Evolutionary conservation across 345 rosid genomes (phyloP), one percentile per base, ranked within the genome.

Genomic region (Corymbia maculata): DNA sequence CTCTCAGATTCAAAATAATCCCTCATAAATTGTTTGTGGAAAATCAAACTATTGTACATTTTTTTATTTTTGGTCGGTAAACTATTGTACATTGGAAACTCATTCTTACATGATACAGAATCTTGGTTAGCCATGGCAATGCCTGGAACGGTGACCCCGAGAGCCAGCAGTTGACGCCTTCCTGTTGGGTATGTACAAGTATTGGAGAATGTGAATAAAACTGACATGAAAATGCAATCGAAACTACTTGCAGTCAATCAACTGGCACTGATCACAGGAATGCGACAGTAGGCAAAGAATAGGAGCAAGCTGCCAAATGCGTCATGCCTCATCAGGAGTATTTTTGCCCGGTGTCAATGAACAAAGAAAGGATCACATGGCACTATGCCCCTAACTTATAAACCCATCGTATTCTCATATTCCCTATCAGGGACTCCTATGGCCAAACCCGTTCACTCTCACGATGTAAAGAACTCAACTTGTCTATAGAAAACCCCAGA

Each of bases 161-260:
- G 87, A 47, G 96, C 90, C 84, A 97, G 90, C 94, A 95, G 82
- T 88, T 92, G 91, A 87, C 99, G 97, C 89, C 97, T 95, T 90
- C 95, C 90, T 55, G 92, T 92, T 89, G 90, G 90, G 90, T 92
- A 98, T 95, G 94, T 55, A 88, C 85, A 82, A 64, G 80, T 17
- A 61, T 24, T 17, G 49, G 82, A 75, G 47, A 75, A 75, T 4
- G 19, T 75, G 45, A 70, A 5, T 70, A 36, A 2, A 70, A 36
- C 82, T 1, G 0, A 70, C 44, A 70, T 24, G 82, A 19, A 36
- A 36, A 70, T 70, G 45, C 24, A 12, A 70, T 32, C 4, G 80
- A 36, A 75, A 75, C 82, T 36, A 75, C 8, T 36, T 75, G 49
- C 82, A 32, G 9, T 75, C 49, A 19, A 75, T 75, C 4, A 44